A percentile compares a stretch with the other conserved stretches of the same genome.
phyloP scores from a whole-genome alignment of 1,139 yeast species.

The Diutina neorugosa region DNA sequence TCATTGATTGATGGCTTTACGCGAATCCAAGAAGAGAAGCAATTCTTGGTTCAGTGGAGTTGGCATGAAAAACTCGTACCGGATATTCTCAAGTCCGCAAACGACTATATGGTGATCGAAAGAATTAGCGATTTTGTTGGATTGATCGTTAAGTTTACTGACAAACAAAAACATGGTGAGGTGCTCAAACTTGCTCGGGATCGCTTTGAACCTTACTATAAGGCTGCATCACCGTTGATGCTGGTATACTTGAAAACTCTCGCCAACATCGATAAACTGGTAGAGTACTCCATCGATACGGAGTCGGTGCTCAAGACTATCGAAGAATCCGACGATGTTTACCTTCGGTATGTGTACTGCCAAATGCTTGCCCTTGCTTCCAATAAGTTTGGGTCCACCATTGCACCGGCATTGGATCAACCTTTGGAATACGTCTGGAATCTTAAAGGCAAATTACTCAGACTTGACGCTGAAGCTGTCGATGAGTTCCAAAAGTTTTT shows the following conservation, averaged over 20 bases:
- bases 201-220: neutral
- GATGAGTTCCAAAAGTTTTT: neutral
- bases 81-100: slow-evolving; percentile 13
- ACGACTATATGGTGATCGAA: slow-evolving; percentile 14
- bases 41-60: slow-evolving; percentile 26
- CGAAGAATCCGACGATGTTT: neutral
- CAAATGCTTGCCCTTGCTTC: slow-evolving; percentile 44
- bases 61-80: slow-evolving; percentile 31
- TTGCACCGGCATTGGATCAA: neutral
- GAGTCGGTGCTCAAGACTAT: neutral
- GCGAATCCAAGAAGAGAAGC: slow-evolving; percentile 12
- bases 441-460: neutral
- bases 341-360: slow-evolving; percentile 18
- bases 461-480: neutral
- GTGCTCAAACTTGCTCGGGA: slow-evolving; percentile 15
- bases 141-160: slow-evolving; percentile 24
- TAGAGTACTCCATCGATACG: neutral
- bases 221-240: neutral
- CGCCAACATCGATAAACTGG: neutral
- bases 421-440: neutral
- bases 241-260: neutral
- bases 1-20: slow-evolving; percentile 15
- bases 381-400: slow-evolving; percentile 27
- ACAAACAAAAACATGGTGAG: slow-evolving; percentile 23
- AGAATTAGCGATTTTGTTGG: slow-evolving; percentile 27